Base-by-base conservation (phyloP, 257 asterid species). In the Solanum peruvianum region DNA sequence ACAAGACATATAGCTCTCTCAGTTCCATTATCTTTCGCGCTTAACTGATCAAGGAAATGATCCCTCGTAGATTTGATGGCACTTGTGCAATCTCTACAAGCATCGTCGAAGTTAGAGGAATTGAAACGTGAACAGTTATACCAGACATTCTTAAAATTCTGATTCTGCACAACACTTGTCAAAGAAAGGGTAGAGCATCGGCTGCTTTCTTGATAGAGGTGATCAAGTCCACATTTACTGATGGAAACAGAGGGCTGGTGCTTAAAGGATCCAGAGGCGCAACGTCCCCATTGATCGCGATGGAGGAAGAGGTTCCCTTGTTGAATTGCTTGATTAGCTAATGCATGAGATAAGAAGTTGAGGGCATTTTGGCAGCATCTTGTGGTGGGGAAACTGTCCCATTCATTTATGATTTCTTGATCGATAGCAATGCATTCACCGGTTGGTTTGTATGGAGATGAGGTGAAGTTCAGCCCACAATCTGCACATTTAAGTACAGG, bases 321-420 rank as follows among this genome's bases (percentile, higher is more conserved):
- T 16, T 82, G 87, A 56, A 9, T 66, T 10, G 95, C 94, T 37
- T 86, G 87, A 20, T 71, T 86, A 39, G 98, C 98, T 86, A 95
- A 86, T 14, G 95, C 98, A 39, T 64, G 90, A 2, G 94, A 86
- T 73, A 91, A 90, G 5, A 87, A 88, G 39, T 87, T 11, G 45
- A 95, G 90, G 12, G 92, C 93, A 39, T 94, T 91, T 85, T 91
- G 94, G 72, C 98, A 95, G 91, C 98, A 95, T 75, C 87, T 86
- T 33, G 92, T 88, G 52, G 82, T 62, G 13, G 96, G 96, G 85
- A 92, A 85, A 86, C 90, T 88, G 42, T 87, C 91, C 98, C 96
- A 94, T 58, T 92, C 91, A 10, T 85, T 15, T 82, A 87, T 81
- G 41, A 67, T 89, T 76, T 90, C 93, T 5, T 86, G 20, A 56